A percentile compares a stretch with the other conserved stretches of the same genome.
phyloP scores from a whole-genome alignment of 345 rosid species.

The Ceriops zippeliana region DNA sequence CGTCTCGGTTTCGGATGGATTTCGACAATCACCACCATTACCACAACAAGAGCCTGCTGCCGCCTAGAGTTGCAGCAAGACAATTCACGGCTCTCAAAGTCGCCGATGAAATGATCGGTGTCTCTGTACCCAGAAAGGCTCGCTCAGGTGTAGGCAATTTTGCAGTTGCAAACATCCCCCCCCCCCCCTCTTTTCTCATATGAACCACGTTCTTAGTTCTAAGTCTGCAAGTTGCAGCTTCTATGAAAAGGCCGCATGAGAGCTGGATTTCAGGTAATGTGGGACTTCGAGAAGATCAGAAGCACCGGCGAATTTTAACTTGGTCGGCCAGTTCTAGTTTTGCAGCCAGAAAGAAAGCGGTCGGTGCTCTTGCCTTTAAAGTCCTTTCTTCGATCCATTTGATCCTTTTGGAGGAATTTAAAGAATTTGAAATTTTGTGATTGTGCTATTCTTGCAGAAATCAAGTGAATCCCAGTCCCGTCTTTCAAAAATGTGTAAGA shows the following conservation, averaged over 20 bases:
- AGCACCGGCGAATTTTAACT: conserved; percentile 24
- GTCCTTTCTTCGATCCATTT: not conserved
- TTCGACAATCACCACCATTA: not conserved
- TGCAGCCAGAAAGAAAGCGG: conserved; percentile 48
- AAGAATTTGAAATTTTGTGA: conserved; percentile 7
- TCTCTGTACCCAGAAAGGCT: conserved; percentile 57
- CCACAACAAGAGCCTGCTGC: not conserved
- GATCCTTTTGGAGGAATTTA: not conserved
- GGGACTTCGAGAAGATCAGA: conserved; percentile 38
- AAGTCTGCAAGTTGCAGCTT: conserved; percentile 26
- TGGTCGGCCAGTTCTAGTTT: conserved; percentile 41
- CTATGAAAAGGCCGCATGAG: conserved; percentile 53
- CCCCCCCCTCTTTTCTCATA: not conserved
- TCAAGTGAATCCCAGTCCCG: conserved; percentile 36
- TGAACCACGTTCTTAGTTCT: too few species aligned
- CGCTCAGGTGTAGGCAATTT: conserved; percentile 43
- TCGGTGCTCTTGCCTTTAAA: conserved; percentile 7
- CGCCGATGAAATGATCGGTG: conserved; percentile 49
- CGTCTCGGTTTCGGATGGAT: not conserved
- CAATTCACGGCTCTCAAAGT: conserved; percentile 22
- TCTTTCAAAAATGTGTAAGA: conserved; percentile 35
- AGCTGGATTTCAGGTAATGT: conserved; percentile 44
- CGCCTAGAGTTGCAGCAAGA: conserved; percentile 1
- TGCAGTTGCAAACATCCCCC: not conserved
- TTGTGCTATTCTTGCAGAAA: conserved; percentile 21